Evolutionary conservation across 2,329 filamentous ascomycete genomes (phyloP).

Genomic region (Microdochium paspali): DNA sequence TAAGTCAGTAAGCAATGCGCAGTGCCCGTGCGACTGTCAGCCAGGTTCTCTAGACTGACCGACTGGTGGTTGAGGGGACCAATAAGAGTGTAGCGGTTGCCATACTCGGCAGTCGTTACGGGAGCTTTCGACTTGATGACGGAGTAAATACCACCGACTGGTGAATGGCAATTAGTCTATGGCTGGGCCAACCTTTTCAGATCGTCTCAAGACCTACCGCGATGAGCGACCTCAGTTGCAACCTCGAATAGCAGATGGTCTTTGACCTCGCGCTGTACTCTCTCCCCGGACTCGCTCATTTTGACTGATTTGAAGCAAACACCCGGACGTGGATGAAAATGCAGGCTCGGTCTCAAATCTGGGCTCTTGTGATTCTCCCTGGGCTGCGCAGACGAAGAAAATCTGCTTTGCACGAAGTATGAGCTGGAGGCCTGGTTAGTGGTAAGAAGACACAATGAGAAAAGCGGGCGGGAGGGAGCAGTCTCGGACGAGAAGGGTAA

Average conservation of each 20-base stretch:
- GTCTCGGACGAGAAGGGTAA: neutral
- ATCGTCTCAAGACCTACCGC: constrained; percentile 49
- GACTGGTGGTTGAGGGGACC: constrained; percentile 88
- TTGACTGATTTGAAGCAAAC: constrained; percentile 7
- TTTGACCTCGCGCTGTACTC: constrained; percentile 62
- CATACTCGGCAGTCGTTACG: constrained; percentile 97
- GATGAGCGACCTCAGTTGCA: constrained; percentile 93
- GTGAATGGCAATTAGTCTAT: constrained; percentile 3
- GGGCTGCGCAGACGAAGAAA: no score
- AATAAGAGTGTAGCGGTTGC: constrained; percentile 90
- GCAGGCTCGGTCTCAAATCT: neutral
- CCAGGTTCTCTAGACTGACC: constrained; percentile 40
- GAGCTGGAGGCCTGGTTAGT: neutral
- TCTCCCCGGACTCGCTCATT: constrained; percentile 37
- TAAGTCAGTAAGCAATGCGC: neutral
- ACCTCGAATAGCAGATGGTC: constrained; percentile 96
- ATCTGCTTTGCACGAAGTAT: no score
- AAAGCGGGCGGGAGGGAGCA: neutral
- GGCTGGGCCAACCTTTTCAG: neutral
- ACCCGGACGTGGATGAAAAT: neutral
- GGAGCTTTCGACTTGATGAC: constrained; percentile 98
- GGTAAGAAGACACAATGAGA: neutral
- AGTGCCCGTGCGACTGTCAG: neutral
- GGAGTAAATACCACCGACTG: constrained; percentile 97
- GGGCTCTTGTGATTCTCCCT: no score